Conservation (phyloP, 768 basidiomycete genomes). For the Filobasidium floriforme region DNA sequence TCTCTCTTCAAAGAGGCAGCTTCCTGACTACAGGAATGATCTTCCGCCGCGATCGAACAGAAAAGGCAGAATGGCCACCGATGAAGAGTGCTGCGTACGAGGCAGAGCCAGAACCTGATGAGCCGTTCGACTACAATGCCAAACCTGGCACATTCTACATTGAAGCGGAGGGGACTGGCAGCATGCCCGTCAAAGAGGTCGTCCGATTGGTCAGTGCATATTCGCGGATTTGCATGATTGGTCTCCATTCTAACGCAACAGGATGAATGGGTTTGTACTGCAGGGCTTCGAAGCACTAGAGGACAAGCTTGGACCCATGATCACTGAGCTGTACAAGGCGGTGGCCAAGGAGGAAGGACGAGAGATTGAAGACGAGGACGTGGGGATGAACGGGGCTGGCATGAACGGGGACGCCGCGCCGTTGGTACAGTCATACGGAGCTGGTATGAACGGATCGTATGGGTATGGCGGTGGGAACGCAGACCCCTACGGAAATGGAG, state of each 20-base stretch:
- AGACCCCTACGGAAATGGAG: conserved; percentile 1
- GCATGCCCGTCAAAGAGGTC: conserved; percentile 36
- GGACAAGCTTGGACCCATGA: conserved; percentile 23
- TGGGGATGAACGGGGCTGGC: conserved; percentile 7
- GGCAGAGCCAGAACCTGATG: conserved; percentile 61
- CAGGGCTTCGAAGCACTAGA: conserved; percentile 26
- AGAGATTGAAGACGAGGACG: conserved; percentile 15
- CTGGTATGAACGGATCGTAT: not conserved
- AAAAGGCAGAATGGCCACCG: conserved; percentile 81
- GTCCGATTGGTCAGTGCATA: conserved; percentile 15
- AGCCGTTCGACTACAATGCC: conserved; percentile 78
- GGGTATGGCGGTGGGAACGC: not conserved
- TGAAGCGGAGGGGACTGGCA: conserved; percentile 86
- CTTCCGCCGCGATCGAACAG: conserved; percentile 25
- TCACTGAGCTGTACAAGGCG: conserved; percentile 12
- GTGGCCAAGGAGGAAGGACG: conserved; percentile 15
- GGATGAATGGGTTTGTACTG: not conserved
- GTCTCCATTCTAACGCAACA: too few relatives aligned
- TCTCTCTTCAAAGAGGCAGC: not conserved
- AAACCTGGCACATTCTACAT: conserved; percentile 87
- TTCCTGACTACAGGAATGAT: not conserved
- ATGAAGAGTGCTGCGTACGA: conserved; percentile 79
- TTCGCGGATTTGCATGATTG: not conserved
- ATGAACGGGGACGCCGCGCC: not conserved
- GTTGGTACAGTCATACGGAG: not conserved